These are phyloP conservation scores for Peribolospora kevripleyi DNA, from an alignment of 768 basidiomycete genomes.

Conservation along the genomic window DNA sequence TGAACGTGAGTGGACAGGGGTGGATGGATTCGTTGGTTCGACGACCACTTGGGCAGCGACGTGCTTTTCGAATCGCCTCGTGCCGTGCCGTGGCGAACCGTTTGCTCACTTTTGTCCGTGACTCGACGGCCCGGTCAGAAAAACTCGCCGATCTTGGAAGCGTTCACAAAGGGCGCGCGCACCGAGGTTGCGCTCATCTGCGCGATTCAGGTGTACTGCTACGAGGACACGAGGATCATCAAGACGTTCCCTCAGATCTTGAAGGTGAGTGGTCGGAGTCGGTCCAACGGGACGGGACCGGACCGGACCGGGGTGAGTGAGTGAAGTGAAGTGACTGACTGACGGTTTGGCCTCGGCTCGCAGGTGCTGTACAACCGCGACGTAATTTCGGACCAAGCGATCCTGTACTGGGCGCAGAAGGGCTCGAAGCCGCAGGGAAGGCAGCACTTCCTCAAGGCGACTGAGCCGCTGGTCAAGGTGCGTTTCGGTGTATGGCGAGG, in stretches of 20 bases:
- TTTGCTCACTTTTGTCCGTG: not conserved
- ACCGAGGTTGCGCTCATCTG: conserved; percentile 69
- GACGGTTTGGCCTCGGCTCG: not conserved
- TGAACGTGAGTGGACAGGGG: conserved; percentile 35
- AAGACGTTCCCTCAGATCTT: conserved; percentile 86
- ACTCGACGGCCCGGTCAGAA: conserved; percentile 27
- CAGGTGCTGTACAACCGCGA: conserved; percentile 90
- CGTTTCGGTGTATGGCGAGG: conserved; percentile 8
- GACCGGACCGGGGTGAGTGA: not conserved
- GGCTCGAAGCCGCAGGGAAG: conserved; percentile 85
- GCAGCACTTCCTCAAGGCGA: conserved; percentile 78
- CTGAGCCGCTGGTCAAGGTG: conserved; percentile 73
- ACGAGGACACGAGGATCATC: conserved; percentile 85
- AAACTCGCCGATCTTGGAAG: conserved; percentile 61
- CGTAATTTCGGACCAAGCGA: conserved; percentile 81
- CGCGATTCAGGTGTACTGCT: conserved; percentile 80
- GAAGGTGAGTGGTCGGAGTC: conserved; percentile 29
- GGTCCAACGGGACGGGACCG: too few relatives aligned
- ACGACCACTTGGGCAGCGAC: not conserved
- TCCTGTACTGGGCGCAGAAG: conserved; percentile 95
- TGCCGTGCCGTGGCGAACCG: not conserved
- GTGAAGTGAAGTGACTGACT: not conserved
- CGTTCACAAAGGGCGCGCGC: conserved; percentile 69
- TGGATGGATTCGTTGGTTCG: not conserved
- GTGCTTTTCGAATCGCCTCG: not conserved